Percentiles rank a stretch among this genome's conserved stretches.
These are phyloP conservation scores for Artemisia argyi DNA, from an alignment of 129 eudicot genomes.

Conservation along the genomic window DNA sequence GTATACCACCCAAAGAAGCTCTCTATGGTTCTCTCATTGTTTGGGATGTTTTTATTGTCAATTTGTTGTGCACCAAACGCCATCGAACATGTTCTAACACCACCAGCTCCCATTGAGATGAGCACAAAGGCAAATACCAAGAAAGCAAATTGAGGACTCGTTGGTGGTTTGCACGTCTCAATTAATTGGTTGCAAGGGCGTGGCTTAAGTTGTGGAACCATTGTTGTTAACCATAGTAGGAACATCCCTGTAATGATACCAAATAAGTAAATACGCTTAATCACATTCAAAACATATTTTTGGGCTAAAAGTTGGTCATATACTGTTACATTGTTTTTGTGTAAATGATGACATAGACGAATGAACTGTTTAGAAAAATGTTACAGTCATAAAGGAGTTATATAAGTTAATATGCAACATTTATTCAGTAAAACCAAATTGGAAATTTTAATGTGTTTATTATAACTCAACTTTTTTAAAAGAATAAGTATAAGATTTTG, in stretches of 20 bases:
- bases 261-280: neutral
- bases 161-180: conserved; percentile 45
- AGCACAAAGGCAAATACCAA: conserved; percentile 53
- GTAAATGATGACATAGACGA: no score
- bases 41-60: conserved; percentile 34
- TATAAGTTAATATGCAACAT: no score
- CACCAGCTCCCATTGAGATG: conserved; percentile 86
- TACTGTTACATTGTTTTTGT: no score
- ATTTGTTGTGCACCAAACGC: conserved; percentile 79
- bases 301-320: no score
- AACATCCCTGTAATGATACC: conserved; percentile 56
- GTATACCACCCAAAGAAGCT: conserved; percentile 72
- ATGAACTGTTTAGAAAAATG: no score
- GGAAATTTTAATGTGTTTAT: no score
- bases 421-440: no score
- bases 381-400: no score
- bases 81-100: conserved; percentile 70
- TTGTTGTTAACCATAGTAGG: conserved; percentile 70
- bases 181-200: conserved; percentile 45
- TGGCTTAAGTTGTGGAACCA: conserved; percentile 61
- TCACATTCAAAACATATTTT: neutral
- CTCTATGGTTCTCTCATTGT: conserved; percentile 47
- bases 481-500: no score
- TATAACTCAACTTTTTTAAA: no score
- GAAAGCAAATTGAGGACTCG: conserved; percentile 39